Evolutionary conservation across 192 early-diverging fungal species (phyloP).

Genomic region (Backusella mclennaniae): DNA sequence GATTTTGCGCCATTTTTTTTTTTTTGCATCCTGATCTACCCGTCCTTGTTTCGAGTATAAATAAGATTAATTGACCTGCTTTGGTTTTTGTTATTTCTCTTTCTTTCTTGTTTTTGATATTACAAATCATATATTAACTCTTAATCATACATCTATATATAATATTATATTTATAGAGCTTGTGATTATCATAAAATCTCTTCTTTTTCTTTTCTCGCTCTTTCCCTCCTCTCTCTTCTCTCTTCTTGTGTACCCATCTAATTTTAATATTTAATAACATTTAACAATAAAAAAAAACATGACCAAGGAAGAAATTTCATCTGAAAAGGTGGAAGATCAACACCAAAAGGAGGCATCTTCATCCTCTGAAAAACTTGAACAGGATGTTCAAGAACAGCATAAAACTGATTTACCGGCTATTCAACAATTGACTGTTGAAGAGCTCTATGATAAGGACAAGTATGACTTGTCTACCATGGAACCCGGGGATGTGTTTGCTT

Average conservation of each 20-base stretch:
- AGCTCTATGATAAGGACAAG: constrained; percentile 82
- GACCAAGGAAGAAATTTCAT: constrained; percentile 2
- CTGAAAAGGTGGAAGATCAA: background rate
- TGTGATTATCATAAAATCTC: background rate
- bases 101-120: background rate
- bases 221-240: background rate
- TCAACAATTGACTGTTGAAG: constrained; percentile 55
- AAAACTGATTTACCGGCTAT: constrained; percentile 12
- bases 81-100: background rate
- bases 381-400: background rate
- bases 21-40: background rate
- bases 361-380: background rate
- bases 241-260: background rate
- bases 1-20: background rate
- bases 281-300: background rate
- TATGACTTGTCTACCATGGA: constrained; percentile 79
- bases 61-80: background rate
- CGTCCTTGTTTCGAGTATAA: background rate
- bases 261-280: background rate
- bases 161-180: background rate
- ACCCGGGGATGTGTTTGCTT: constrained; percentile 65
- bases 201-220: background rate
- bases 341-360: background rate
- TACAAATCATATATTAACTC: background rate
- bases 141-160: background rate